Percentiles rank a stretch among this genome's conserved stretches.
phyloP scores from a whole-genome alignment of 208 protist genomes.

The Trypanosoma mega region DNA sequence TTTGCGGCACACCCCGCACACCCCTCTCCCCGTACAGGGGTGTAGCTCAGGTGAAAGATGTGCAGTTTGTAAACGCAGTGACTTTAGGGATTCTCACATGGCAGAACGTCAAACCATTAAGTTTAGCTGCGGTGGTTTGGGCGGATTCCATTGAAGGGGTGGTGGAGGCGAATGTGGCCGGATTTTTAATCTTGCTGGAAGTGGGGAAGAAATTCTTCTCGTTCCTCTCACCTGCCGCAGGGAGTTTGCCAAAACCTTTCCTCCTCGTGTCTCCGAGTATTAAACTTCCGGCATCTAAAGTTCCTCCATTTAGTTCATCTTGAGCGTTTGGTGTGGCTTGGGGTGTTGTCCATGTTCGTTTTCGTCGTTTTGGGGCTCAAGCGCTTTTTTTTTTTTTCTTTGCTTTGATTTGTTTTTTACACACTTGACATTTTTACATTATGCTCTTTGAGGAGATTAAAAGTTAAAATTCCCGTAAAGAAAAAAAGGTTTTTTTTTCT shows the following conservation, averaged over 20 bases:
- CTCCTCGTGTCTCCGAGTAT: slow-evolving; percentile 75
- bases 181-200: slow-evolving; percentile 77
- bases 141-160: slow-evolving; percentile 57
- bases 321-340: slow-evolving; percentile 1
- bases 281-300: slow-evolving; percentile 42
- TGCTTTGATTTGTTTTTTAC: neutral
- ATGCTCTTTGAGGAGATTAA: too few relatives aligned
- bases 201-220: slow-evolving; percentile 71
- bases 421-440: too few relatives aligned
- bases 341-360: neutral
- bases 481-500: too few relatives aligned
- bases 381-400: slow-evolving; percentile 1
- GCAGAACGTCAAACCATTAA: slow-evolving; percentile 47
- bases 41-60: slow-evolving; percentile 56
- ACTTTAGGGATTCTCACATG: slow-evolving; percentile 50
- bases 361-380: neutral
- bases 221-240: slow-evolving; percentile 65
- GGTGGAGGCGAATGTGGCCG: slow-evolving; percentile 66
- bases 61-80: slow-evolving; percentile 67
- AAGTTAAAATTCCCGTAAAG: too few relatives aligned
- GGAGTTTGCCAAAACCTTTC: slow-evolving; percentile 66
- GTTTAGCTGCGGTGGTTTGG: slow-evolving; percentile 66
- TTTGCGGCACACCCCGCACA: slow-evolving; percentile 60
- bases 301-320: slow-evolving; percentile 39
- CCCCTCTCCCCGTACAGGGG: slow-evolving; percentile 53